These are phyloP conservation scores for Talaromyces islandicus DNA, from an alignment of 2,329 filamentous ascomycete species.

Conservation along the genomic window DNA sequence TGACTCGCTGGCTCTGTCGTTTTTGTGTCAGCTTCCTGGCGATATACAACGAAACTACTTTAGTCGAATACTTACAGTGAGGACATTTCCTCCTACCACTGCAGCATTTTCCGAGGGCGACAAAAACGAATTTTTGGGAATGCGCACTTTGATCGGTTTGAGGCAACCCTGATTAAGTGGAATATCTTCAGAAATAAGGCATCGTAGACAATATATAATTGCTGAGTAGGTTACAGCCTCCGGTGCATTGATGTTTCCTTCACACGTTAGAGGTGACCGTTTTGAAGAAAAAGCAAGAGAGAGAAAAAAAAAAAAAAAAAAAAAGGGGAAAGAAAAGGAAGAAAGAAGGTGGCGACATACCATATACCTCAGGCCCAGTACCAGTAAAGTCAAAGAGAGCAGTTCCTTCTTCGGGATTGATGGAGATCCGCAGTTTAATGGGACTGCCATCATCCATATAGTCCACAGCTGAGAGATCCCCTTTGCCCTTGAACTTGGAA, in stretches of 20 bases:
- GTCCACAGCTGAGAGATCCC: conserved; percentile 61
- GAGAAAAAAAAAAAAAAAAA: not conserved
- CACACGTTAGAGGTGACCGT: not conserved
- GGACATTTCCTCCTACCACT: conserved; percentile 71
- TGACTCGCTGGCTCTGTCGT: conserved; percentile 58
- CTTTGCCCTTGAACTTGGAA: conserved; percentile 56
- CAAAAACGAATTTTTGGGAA: conserved; percentile 65
- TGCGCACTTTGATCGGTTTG: conserved; percentile 63
- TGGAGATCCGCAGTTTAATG: conserved; percentile 65
- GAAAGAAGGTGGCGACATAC: conserved; percentile 26
- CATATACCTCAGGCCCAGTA: conserved; percentile 71
- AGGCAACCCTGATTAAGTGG: conserved; percentile 79
- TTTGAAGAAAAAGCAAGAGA: not conserved
- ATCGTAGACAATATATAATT: conserved; percentile 75
- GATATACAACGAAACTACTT: not conserved
- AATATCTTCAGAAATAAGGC: conserved; percentile 69
- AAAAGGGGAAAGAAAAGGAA: no score
- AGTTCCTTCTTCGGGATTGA: conserved; percentile 64
- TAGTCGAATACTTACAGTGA: conserved; percentile 45
- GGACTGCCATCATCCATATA: conserved; percentile 82
- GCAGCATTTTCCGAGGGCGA: conserved; percentile 66
- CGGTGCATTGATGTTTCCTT: conserved; percentile 67
- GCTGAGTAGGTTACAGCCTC: conserved; percentile 72
- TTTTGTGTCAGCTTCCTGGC: not conserved
- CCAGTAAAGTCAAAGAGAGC: conserved; percentile 71